Evolutionary conservation across 176 grass and related monocot species (phyloP).

Genomic region (Rhynchospora pubera): DNA sequence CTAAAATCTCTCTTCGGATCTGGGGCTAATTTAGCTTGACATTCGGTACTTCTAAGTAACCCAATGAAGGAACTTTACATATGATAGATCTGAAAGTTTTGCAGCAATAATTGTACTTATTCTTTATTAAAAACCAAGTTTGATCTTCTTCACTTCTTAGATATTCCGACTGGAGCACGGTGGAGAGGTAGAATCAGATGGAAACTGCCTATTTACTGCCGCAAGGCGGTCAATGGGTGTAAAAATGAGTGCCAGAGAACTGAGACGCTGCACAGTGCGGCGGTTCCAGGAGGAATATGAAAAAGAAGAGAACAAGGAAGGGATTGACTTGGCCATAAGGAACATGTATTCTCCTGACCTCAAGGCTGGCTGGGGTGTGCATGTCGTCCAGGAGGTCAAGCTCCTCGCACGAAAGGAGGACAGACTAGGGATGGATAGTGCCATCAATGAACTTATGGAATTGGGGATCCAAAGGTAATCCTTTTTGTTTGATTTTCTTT

Average conservation of each 20-base stretch:
- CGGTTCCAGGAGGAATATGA: conserved; percentile 47
- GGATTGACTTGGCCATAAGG: conserved; percentile 45
- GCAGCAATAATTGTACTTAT: not conserved
- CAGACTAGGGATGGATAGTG: conserved; percentile 41
- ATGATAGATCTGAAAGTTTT: not conserved
- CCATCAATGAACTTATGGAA: conserved; percentile 75
- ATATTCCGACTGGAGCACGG: conserved; percentile 77
- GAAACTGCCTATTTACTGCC: conserved; percentile 92
- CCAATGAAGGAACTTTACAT: not conserved
- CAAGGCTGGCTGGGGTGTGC: conserved; percentile 79
- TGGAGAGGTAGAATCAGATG: conserved; percentile 82
- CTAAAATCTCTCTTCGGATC: not conserved
- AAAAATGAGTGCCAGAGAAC: conserved; percentile 51
- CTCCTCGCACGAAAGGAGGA: conserved; percentile 60
- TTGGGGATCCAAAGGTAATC: conserved; percentile 67
- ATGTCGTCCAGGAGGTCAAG: conserved; percentile 92
- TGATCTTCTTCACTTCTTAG: not conserved
- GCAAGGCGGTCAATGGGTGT: conserved; percentile 45
- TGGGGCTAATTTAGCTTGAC: not conserved
- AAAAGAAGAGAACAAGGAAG: conserved; percentile 12
- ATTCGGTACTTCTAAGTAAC: not conserved
- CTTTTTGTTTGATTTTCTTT: not conserved
- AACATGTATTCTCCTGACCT: conserved; percentile 95
- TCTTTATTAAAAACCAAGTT: not conserved
- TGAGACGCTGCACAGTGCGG: conserved; percentile 57